Evolutionary conservation across 345 rosid genomes (phyloP), one percentile per base, ranked within the genome.

Genomic region (Microcos paniculata): DNA sequence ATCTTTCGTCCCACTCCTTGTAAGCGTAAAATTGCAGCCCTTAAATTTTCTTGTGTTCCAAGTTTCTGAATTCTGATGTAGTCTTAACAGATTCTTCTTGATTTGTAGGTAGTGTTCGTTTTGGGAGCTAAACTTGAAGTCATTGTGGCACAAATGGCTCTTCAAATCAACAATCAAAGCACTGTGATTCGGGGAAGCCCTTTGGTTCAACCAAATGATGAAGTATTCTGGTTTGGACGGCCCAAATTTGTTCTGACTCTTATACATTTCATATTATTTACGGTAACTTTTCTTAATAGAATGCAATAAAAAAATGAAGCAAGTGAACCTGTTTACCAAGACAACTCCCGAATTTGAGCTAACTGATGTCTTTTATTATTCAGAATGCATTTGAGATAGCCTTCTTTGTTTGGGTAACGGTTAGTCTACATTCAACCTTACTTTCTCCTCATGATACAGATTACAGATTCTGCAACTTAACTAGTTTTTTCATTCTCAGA

Each of bases 81-180:
- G 45, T 18, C 31, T 48, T 30, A 21, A 19, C 71, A 28, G 16
- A 38, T 31, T 40, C n/a, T 9, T 51, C 1, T 67, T 65, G 12
- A 15, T 24, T 38, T 53, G 43, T 78, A 87, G 90, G 76, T 85
- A 40, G 78, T 85, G 70, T 69, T 87, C 1, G 40, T 85, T 69
- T 73, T 89, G 24, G 91, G 92, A 74, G 80, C 88, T 30, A 89
- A 89, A 77, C 88, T 91, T 28, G 85, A 83, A 71, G 75, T 87
- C 30, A 82, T 91, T 31, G 85, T 89, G 31, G 86, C 78, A 23
- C 77, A 61, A 76, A 86, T 90, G 94, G 92, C 87, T 7, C 71
- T 87, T 10, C 61, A 79, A 51, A 77, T 83, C 73, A 77, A 80
- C 71, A 74, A 81, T 30, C 69, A 71, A 8, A 82, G 66, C 73